Base-by-base conservation (phyloP, 345 rosid species). In the Eutrema japonicum region DNA sequence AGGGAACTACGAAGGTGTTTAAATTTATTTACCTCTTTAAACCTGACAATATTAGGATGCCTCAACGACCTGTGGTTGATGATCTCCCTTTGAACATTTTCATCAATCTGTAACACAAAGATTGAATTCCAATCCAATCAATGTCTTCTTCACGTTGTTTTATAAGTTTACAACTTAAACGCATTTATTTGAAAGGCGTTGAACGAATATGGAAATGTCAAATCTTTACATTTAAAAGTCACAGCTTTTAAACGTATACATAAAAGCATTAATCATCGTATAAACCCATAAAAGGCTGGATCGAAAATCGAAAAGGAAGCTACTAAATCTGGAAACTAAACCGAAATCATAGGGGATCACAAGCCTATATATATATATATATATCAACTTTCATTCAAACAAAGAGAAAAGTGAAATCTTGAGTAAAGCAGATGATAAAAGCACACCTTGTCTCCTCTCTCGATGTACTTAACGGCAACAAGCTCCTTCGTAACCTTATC, bases 391-490 rank as follows among this genome's bases (percentile, higher is more conserved):
- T 1, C 9, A 18, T 45, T 26, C 29, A 2, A 36, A 35, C 0
- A 6, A 6, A 6, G 1, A n/a, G n/a, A 14, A 36, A 38, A 29
- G 13, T 27, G 1, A 54, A 16, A 51, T 3, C 63, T 42, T 13
- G 37, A 11, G 32, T 12, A n/a, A n/a, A 9, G 13, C 3, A 2
- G 36, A 45, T 57, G 14, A 40, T 13, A 52, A 30, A 36, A 0
- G 4, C 27, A 32, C 11, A 89, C 96, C 89, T 83, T 91, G 48
- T 86, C 91, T 62, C 99, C 99, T 78, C 99, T 84, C 85, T 95
- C 99, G 81, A 95, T 92, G 63, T 88, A 95, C 84, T 95, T 95
- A 51, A 95, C 96, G 78, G 99, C 98, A 68, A 92, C 99, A 46
- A 90, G 96, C 77, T 90, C 96, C 61, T 81, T 75, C 10, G 92